Conservation (phyloP, 129 eudicot genomes). For the Scalesia atractyloides region DNA sequence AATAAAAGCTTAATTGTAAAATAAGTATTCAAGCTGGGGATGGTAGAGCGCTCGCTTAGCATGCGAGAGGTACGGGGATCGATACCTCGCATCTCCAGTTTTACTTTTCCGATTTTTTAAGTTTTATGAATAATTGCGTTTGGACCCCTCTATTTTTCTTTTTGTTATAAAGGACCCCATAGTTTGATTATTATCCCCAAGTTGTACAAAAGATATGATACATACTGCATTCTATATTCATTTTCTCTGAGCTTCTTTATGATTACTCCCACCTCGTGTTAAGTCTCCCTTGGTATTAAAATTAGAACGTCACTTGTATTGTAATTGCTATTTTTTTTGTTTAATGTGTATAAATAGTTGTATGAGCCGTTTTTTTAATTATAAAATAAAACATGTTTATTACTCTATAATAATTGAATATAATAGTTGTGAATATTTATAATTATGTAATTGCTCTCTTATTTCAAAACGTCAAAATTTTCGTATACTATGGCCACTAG, state of each 20-base stretch:
- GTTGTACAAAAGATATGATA: not conserved
- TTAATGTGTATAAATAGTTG: too few species aligned
- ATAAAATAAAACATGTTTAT: too few species aligned
- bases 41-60: constrained; percentile 90
- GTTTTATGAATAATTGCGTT: not conserved
- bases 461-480: too few species aligned
- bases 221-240: not conserved
- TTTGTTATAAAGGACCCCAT: not conserved
- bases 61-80: constrained; percentile 92
- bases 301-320: too few species aligned
- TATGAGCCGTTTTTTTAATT: too few species aligned
- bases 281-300: too few species aligned
- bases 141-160: not conserved
- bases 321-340: too few species aligned
- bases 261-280: not conserved
- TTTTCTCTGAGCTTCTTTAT: not conserved
- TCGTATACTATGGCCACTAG: too few species aligned
- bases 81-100: constrained; percentile 56
- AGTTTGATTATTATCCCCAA: constrained; percentile 12
- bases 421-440: too few species aligned
- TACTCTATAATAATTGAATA: too few species aligned
- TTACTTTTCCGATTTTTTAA: not conserved
- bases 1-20: not conserved
- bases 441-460: too few species aligned
- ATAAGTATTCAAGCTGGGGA: constrained; percentile 36